These are phyloP conservation scores for Melanogaster broomeanus DNA, from an alignment of 768 basidiomycete genomes.

Conservation along the genomic window DNA sequence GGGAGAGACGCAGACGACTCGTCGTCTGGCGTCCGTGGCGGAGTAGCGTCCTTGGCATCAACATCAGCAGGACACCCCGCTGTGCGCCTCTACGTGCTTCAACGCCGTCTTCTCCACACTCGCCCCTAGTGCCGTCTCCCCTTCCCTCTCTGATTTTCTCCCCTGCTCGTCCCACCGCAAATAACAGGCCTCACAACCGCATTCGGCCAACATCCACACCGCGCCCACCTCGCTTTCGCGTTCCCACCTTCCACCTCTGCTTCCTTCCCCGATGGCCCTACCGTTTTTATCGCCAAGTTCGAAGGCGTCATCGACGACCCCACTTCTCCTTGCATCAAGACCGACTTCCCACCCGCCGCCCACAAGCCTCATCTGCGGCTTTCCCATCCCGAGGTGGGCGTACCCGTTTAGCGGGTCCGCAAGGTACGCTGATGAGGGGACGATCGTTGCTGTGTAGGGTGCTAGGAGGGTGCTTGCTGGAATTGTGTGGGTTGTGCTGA, in stretches of 20 bases:
- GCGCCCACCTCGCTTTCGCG: constrained; percentile 50
- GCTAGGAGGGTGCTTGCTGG: constrained; percentile 57
- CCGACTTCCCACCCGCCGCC: constrained; percentile 77
- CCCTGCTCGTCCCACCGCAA: constrained; percentile 29
- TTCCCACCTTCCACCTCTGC: constrained; percentile 65
- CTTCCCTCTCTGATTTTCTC: constrained; percentile 16
- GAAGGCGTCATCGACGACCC: constrained; percentile 39
- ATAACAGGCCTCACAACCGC: constrained; percentile 47
- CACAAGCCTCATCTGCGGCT: constrained; percentile 79
- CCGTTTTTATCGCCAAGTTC: constrained; percentile 20
- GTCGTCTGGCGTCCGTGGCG: constrained; percentile 10
- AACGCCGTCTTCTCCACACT: constrained; percentile 12
- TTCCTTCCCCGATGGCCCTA: constrained; percentile 32
- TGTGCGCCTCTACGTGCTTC: neutral
- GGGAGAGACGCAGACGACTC: constrained; percentile 7
- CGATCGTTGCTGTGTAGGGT: constrained; percentile 63
- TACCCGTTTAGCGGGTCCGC: constrained; percentile 87
- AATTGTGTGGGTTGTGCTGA: constrained; percentile 57
- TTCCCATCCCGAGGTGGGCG: constrained; percentile 77
- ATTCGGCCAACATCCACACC: constrained; percentile 58
- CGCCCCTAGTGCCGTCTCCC: constrained; percentile 17
- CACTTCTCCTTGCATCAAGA: constrained; percentile 75
- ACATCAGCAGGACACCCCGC: neutral
- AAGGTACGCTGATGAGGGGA: constrained; percentile 69
- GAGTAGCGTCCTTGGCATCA: neutral